Conservation (phyloP, 164 flowering plant species). For the Magnolia sinica region DNA sequence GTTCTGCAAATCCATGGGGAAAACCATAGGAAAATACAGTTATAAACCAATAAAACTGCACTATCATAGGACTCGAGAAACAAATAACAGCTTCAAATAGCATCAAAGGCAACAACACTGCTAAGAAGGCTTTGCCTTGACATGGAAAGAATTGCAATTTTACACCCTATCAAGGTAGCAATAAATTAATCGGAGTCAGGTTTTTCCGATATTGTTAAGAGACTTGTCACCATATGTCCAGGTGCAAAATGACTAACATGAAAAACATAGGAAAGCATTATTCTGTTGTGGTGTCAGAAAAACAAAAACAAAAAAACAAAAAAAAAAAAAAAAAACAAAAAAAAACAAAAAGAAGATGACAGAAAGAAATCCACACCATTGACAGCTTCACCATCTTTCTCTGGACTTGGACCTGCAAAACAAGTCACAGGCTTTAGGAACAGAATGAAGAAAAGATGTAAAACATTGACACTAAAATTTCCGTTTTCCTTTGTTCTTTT, state of each 20-base stretch:
- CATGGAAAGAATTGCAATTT: conserved; percentile 25
- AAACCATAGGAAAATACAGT: too few species aligned
- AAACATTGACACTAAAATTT: neutral
- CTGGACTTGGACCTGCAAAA: conserved; percentile 53
- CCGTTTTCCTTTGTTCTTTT: neutral
- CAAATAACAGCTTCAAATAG: neutral
- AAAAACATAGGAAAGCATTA: conserved; percentile 1
- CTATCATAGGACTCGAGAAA: neutral
- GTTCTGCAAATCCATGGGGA: too few species aligned
- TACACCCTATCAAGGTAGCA: conserved; percentile 35
- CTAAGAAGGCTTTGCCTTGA: neutral
- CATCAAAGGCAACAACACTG: neutral
- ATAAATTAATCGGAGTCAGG: conserved; percentile 15
- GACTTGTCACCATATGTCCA: conserved; percentile 17
- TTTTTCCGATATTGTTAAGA: conserved; percentile 11
- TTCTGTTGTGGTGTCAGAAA: conserved; percentile 8
- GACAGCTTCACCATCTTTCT: conserved; percentile 58
- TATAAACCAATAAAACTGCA: too few species aligned
- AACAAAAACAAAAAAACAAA: neutral
- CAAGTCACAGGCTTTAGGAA: neutral
- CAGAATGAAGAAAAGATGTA: neutral
- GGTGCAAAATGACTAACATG: neutral
- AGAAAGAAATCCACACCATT: conserved; percentile 7
- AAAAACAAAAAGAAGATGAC: conserved; percentile 12
- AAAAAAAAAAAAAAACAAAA: conserved; percentile 4